phyloP scores from a whole-genome alignment of 139 green algal genomes.

The Desmodesmus armatus region DNA sequence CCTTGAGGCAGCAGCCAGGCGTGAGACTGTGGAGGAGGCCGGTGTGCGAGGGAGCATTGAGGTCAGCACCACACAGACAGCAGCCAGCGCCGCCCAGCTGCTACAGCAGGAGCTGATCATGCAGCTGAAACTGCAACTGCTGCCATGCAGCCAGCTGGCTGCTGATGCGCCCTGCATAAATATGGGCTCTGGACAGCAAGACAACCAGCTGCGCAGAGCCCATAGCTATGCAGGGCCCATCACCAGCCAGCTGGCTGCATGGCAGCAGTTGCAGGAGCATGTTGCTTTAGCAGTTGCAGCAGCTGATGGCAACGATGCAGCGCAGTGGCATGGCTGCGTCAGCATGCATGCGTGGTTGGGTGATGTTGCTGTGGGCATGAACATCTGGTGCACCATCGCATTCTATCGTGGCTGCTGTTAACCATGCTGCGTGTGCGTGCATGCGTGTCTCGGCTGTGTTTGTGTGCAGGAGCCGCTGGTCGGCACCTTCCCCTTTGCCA shows the following conservation, averaged over 20 bases:
- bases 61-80: conserved; percentile 45
- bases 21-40: conserved; percentile 95
- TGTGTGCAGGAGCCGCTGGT: conserved; percentile 75
- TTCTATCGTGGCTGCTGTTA: no score
- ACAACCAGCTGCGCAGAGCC: background rate
- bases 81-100: background rate
- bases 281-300: background rate
- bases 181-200: background rate
- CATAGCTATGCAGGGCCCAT: background rate
- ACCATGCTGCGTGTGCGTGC: background rate
- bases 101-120: background rate
- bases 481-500: conserved; percentile 78
- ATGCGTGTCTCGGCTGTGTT: background rate
- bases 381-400: no score
- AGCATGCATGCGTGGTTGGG: background rate
- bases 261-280: background rate
- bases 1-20: conserved; percentile 80
- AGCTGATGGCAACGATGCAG: background rate
- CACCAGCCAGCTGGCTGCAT: background rate
- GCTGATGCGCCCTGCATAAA: background rate
- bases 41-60: conserved; percentile 87
- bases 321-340: background rate
- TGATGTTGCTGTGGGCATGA: no score
- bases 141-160: conserved; percentile 13
- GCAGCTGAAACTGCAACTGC: background rate